These are phyloP conservation scores for Colletotrichum sp. DNA, from an alignment of 2,329 filamentous ascomycete genomes.

Conservation along the genomic window DNA sequence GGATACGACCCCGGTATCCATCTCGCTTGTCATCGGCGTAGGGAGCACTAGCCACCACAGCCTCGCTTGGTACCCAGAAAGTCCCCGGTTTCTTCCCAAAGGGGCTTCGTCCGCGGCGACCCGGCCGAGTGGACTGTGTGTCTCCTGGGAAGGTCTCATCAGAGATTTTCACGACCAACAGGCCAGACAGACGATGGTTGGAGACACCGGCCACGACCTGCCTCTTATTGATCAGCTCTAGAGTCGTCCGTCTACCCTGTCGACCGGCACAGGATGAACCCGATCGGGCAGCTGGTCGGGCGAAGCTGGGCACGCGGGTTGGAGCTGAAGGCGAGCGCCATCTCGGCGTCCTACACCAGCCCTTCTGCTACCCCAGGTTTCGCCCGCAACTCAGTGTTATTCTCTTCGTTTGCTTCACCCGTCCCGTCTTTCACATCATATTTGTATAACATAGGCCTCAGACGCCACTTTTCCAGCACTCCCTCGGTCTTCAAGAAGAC, in stretches of 20 bases:
- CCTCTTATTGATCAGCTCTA: neutral
- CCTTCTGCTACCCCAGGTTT: neutral
- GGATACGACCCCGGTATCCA: neutral
- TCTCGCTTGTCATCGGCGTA: conserved; percentile 13
- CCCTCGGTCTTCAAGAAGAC: neutral
- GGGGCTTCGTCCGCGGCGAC: conserved; percentile 1
- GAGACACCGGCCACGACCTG: conserved; percentile 2
- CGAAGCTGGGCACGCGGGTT: conserved; percentile 7
- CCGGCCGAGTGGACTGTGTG: neutral
- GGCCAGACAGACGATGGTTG: neutral
- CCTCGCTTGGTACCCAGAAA: neutral
- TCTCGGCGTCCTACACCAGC: neutral
- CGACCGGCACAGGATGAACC: conserved; percentile 11
- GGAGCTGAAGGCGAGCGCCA: neutral
- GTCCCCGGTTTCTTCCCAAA: conserved; percentile 13
- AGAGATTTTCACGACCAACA: conserved; percentile 12
- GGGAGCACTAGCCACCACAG: conserved; percentile 13
- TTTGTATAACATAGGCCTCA: conserved; percentile 4
- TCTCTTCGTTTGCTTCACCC: neutral
- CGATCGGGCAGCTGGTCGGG: conserved; percentile 18
- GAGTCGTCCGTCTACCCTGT: neutral
- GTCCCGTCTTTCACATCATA: neutral
- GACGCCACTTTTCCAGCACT: neutral
- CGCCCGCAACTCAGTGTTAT: neutral
- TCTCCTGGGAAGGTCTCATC: neutral